phyloP scores from a whole-genome alignment of 805 yeast genomes.

The Pichia exigua region DNA sequence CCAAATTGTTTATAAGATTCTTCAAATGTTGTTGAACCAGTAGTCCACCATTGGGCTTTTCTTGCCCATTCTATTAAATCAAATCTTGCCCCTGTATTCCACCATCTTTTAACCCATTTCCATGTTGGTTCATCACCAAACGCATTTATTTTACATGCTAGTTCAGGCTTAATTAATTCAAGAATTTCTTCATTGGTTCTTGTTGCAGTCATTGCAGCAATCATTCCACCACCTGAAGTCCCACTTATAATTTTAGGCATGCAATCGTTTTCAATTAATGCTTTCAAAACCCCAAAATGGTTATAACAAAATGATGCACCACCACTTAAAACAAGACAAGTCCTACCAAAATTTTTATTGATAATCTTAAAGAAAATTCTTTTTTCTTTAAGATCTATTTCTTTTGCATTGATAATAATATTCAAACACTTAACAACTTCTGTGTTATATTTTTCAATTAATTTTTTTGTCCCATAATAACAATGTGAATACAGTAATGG shows the following conservation, averaged over 20 bases:
- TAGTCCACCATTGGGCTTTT: slow-evolving; percentile 60
- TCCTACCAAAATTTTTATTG: slow-evolving; percentile 58
- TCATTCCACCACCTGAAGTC: slow-evolving; percentile 74
- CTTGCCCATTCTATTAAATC: slow-evolving; percentile 71
- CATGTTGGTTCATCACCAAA: slow-evolving; percentile 53
- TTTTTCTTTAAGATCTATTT: slow-evolving; percentile 35
- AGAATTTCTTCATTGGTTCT: slow-evolving; percentile 60
- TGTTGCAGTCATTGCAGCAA: slow-evolving; percentile 66
- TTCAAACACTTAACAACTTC: slow-evolving; percentile 45
- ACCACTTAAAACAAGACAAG: slow-evolving; percentile 68
- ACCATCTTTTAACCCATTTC: slow-evolving; percentile 56
- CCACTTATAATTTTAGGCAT: slow-evolving; percentile 68
- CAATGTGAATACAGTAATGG: slow-evolving; percentile 64
- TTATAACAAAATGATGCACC: slow-evolving; percentile 76
- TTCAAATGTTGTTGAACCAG: slow-evolving; percentile 62
- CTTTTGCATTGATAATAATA: slow-evolving; percentile 31
- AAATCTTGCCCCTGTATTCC: slow-evolving; percentile 72
- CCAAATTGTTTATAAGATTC: slow-evolving; percentile 69
- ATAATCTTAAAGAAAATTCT: slow-evolving; percentile 47
- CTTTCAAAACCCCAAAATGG: slow-evolving; percentile 71
- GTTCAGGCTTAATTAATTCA: slow-evolving; percentile 47
- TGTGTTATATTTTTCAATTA: slow-evolving; percentile 46
- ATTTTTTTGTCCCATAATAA: slow-evolving; percentile 63
- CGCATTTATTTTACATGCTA: slow-evolving; percentile 59
- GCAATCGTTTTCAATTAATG: slow-evolving; percentile 56